phyloP scores from a whole-genome alignment of 306 rosid genomes.

The Dryas drummondii region DNA sequence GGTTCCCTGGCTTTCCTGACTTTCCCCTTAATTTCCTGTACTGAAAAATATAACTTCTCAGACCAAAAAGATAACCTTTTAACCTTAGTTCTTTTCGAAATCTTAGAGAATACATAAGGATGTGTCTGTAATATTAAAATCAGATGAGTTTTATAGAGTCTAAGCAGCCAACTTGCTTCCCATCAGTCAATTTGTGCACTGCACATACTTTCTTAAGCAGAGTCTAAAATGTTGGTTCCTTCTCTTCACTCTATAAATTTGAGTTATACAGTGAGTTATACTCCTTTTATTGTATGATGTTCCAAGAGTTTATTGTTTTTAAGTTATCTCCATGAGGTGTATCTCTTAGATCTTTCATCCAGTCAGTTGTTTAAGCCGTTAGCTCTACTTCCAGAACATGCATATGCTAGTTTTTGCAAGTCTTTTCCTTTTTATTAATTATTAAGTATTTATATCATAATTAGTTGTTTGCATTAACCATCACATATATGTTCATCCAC shows the following conservation, averaged over 20 bases:
- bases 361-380: not conserved
- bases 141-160: not conserved
- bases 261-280: not conserved
- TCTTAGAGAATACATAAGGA: not conserved
- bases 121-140: not conserved
- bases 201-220: not conserved
- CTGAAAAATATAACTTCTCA: not conserved
- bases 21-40: not conserved
- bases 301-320: not conserved
- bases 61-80: not conserved
- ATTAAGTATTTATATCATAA: not conserved
- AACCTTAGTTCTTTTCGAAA: not conserved
- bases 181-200: not conserved
- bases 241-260: not conserved
- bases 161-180: constrained; percentile 3
- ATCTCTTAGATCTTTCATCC: not conserved
- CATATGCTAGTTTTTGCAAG: not conserved
- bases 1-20: not conserved
- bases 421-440: not conserved
- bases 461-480: not conserved
- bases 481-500: constrained; percentile 4
- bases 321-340: not conserved
- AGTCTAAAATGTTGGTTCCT: not conserved
- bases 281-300: not conserved
- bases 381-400: not conserved